These are phyloP conservation scores for Aspergillus egyptiacus DNA, from an alignment of 495 filamentous ascomycete genomes.

Conservation along the genomic window DNA sequence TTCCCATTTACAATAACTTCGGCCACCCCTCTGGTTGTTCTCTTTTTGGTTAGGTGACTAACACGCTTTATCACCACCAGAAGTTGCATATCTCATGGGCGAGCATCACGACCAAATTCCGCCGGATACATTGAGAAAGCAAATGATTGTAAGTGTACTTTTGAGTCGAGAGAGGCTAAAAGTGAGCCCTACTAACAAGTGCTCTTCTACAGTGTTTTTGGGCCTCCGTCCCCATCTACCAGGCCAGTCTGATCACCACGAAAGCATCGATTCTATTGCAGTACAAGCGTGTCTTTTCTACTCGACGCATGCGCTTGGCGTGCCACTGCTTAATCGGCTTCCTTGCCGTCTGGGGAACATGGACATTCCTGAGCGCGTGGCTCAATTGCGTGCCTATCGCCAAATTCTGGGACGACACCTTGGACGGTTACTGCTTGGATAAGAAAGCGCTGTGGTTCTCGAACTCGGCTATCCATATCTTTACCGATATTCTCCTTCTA, in stretches of 20 bases:
- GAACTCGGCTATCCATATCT: conserved; percentile 38
- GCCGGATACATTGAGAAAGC: conserved; percentile 14
- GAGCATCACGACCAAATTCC: conserved; percentile 26
- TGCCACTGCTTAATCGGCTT: conserved; percentile 29
- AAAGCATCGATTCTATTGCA: conserved; percentile 37
- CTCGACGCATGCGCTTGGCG: conserved; percentile 32
- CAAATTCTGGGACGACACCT: conserved; percentile 29
- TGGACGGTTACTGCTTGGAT: conserved; percentile 30
- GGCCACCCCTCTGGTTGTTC: background rate
- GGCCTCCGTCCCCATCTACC: conserved; percentile 32
- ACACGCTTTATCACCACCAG: conserved; percentile 14
- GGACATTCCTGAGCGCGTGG: conserved; percentile 33
- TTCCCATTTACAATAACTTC: background rate
- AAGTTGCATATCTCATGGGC: conserved; percentile 36
- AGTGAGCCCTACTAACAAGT: background rate
- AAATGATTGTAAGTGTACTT: conserved; percentile 30
- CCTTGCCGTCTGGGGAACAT: conserved; percentile 33
- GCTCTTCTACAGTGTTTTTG: conserved; percentile 27
- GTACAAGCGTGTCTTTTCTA: conserved; percentile 36
- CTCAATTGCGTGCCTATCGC: conserved; percentile 32
- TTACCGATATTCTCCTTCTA: conserved; percentile 44
- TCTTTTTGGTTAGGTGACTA: conserved; percentile 6
- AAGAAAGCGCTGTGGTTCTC: conserved; percentile 35
- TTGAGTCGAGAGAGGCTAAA: background rate
- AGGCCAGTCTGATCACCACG: conserved; percentile 29